Evolutionary conservation across 2,329 filamentous ascomycete genomes (phyloP).

Genomic region (Sphaerulina populicola): DNA sequence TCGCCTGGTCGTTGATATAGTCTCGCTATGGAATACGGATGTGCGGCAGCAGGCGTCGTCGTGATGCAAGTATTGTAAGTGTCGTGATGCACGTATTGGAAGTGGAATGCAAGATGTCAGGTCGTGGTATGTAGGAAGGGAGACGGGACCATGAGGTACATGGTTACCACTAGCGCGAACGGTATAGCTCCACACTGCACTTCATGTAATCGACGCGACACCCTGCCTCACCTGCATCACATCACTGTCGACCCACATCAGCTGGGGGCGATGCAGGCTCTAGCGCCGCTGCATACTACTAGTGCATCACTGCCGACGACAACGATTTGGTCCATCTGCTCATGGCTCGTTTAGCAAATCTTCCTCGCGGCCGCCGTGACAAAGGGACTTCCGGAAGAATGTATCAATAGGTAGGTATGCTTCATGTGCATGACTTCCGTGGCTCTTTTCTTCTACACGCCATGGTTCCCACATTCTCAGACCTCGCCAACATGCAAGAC

Average conservation of each 20-base stretch:
- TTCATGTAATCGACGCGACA: not conserved
- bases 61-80: no score
- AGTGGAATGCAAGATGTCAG: no score
- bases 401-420: not conserved
- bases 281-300: not conserved
- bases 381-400: not conserved
- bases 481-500: constrained; percentile 1
- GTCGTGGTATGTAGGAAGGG: no score
- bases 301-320: not conserved
- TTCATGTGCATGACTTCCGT: not conserved
- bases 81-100: no score
- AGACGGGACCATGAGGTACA: no score
- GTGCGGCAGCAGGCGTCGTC: no score
- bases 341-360: not conserved
- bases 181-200: not conserved
- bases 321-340: not conserved
- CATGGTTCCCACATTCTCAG: not conserved
- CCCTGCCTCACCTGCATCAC: no score
- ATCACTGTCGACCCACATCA: not conserved
- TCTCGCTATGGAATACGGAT: no score
- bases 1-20: not conserved
- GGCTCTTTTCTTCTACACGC: not conserved
- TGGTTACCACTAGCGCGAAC: not conserved
- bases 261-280: no score
- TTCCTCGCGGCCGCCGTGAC: not conserved